Conservation (phyloP, 148 eudicot genomes). For the Cornus controversa region DNA sequence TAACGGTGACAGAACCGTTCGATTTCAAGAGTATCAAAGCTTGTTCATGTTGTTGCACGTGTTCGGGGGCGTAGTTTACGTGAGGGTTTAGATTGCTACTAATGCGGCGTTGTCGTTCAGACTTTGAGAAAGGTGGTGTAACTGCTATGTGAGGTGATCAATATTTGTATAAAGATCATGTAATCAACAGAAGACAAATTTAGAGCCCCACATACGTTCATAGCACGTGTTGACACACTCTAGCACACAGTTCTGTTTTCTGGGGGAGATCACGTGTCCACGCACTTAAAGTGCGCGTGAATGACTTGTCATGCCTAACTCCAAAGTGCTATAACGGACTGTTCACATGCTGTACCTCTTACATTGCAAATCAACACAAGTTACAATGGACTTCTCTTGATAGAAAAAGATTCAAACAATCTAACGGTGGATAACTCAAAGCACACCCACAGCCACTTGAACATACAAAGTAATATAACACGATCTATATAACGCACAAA, state of each 20-base stretch:
- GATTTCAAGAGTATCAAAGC: neutral
- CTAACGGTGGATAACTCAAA: neutral
- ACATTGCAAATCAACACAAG: neutral
- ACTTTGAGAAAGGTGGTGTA: neutral
- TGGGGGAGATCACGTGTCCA: too few species aligned
- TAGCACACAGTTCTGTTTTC: neutral
- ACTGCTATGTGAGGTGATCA: neutral
- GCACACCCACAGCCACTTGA: neutral
- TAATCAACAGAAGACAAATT: neutral
- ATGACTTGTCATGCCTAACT: neutral
- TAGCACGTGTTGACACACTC: conserved; percentile 6
- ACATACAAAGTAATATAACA: neutral
- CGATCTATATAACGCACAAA: neutral
- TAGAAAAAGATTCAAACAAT: neutral
- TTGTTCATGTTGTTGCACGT: neutral
- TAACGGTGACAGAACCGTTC: neutral
- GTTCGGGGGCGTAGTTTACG: neutral
- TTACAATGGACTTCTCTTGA: neutral
- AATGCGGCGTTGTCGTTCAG: neutral
- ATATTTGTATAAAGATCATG: neutral
- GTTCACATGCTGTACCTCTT: neutral
- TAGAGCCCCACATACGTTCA: neutral
- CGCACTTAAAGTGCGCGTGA: neutral
- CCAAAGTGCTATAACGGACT: neutral
- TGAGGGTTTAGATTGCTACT: neutral